Percentiles rank a stretch among this genome's conserved stretches.
These are phyloP conservation scores for Butyriboletus appendiculatus DNA, from an alignment of 1,284 basidiomycete species.

Conservation along the genomic window DNA sequence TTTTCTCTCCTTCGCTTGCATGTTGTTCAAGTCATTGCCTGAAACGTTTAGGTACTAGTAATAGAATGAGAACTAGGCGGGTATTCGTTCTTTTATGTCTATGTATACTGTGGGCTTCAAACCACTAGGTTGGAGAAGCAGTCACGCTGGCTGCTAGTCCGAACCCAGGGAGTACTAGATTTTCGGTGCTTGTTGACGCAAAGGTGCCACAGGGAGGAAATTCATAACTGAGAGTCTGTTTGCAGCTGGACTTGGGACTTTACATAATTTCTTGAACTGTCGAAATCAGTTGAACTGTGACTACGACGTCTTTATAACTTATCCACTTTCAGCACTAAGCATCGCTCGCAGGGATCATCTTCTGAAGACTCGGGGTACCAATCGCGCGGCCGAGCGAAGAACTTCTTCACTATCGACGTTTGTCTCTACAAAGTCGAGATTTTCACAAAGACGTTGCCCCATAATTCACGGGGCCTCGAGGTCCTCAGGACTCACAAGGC, in stretches of 20 bases:
- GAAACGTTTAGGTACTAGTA: not conserved
- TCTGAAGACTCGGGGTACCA: not conserved
- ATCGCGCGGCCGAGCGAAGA: not conserved
- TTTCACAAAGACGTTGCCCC: not conserved
- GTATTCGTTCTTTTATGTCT: not conserved
- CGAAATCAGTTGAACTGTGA: no score
- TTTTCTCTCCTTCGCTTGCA: not conserved
- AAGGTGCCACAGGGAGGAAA: no score
- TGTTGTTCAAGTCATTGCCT: not conserved
- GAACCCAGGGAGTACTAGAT: no score
- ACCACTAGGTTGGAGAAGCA: no score
- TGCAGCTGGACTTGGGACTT: no score
- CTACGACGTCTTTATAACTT: no score
- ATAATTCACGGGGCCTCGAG: not conserved
- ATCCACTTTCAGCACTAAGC: no score
- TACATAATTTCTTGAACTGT: no score
- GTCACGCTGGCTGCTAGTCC: no score
- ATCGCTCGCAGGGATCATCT: not conserved
- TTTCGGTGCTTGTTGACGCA: no score
- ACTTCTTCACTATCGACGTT: not conserved
- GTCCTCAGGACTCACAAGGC: not conserved
- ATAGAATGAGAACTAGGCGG: not conserved
- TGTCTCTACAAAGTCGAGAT: not conserved
- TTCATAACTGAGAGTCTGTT: no score
- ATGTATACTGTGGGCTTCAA: no score